Evolutionary conservation across 352 stramenopile genomes (phyloP).

Genomic region (Phytophthora pinifolia): DNA sequence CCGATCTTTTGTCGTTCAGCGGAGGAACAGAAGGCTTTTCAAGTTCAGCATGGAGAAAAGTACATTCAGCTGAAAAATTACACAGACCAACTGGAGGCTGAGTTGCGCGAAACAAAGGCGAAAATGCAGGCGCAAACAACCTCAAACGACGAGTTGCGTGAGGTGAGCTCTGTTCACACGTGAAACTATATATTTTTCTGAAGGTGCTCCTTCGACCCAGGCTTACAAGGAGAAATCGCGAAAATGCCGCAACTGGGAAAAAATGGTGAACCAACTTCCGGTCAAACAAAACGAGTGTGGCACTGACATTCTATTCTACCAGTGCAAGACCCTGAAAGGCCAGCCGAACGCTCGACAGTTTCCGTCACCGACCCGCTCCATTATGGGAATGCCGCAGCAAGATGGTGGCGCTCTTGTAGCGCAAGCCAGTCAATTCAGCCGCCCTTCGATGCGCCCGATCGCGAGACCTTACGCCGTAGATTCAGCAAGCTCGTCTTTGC

Average conservation of each 20-base stretch:
- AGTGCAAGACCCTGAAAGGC: conserved; percentile 76
- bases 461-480: conserved; percentile 29
- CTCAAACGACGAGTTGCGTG: conserved; percentile 79
- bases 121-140: conserved; percentile 71
- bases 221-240: conserved; percentile 87
- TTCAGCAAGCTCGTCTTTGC: conserved; percentile 24
- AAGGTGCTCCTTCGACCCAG: conserved; percentile 23
- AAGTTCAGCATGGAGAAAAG: conserved; percentile 81
- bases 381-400: conserved; percentile 35
- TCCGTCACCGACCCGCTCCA: conserved; percentile 56
- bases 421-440: conserved; percentile 47
- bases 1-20: conserved; percentile 26
- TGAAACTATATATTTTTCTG: neutral
- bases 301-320: conserved; percentile 8
- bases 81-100: conserved; percentile 81
- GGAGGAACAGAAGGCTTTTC: conserved; percentile 80
- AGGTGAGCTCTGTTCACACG: conserved; percentile 34
- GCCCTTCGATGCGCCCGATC: conserved; percentile 44
- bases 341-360: conserved; percentile 53
- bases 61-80: conserved; percentile 89
- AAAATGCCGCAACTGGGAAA: conserved; percentile 89
- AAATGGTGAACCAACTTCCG: conserved; percentile 52
- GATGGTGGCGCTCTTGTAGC: conserved; percentile 26
- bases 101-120: conserved; percentile 77
- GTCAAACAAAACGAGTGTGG: neutral